Evolutionary conservation across 257 asterid genomes (phyloP).

Genomic region (Sherardia arvensis): DNA sequence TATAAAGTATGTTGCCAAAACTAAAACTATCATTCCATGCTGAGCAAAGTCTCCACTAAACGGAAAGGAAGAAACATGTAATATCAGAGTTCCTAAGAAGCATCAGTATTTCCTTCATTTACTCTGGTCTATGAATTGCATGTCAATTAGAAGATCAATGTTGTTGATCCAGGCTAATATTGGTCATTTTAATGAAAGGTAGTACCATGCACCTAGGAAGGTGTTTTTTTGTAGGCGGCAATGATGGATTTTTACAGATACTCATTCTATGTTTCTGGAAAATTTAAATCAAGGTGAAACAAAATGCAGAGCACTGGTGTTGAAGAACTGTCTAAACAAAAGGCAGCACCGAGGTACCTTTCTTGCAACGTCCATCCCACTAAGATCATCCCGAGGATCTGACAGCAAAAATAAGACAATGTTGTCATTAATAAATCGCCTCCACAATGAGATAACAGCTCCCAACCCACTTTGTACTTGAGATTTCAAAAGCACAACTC

Average conservation of each 20-base stretch:
- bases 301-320: background rate
- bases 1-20: background rate
- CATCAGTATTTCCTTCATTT: background rate
- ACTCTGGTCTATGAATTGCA: background rate
- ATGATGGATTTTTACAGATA: background rate
- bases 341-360: conserved; percentile 41
- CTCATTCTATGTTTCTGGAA: background rate
- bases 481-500: background rate
- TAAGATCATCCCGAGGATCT: conserved; percentile 97
- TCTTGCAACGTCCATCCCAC: conserved; percentile 98
- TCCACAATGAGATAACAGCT: background rate
- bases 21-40: background rate
- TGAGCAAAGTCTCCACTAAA: background rate
- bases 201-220: background rate
- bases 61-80: background rate
- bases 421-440: background rate
- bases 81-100: background rate
- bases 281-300: background rate
- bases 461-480: background rate
- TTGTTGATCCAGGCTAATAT: background rate
- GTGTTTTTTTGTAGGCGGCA: background rate
- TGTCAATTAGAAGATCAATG: background rate
- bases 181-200: background rate
- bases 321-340: background rate
- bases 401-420: conserved; percentile 26